These are phyloP conservation scores for Lunasporangiospora selenospora DNA, from an alignment of 192 early-diverging fungal genomes.

Conservation along the genomic window DNA sequence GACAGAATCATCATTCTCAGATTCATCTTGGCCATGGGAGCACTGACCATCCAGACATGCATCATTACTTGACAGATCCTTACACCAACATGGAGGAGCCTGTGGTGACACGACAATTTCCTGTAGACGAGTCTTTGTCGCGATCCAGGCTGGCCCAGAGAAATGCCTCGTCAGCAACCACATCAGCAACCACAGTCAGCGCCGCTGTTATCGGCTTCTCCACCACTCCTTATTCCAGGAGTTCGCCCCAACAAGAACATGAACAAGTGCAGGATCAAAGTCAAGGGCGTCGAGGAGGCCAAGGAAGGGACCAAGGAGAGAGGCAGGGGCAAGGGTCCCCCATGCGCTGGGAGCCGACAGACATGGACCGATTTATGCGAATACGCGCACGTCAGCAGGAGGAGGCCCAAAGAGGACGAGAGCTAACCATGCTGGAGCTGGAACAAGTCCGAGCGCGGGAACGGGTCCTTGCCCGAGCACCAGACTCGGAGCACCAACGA, in stretches of 20 bases:
- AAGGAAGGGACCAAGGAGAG: too few species aligned
- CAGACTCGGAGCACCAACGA: neutral
- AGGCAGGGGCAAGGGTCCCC: neutral
- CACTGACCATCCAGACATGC: neutral
- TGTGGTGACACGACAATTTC: neutral
- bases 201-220: neutral
- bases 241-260: neutral
- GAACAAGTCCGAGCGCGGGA: neutral
- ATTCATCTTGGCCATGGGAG: neutral
- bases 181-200: neutral
- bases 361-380: too few species aligned
- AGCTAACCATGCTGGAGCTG: too few species aligned
- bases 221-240: neutral
- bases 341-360: too few species aligned
- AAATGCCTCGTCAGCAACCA: neutral
- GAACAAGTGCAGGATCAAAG: neutral
- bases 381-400: too few species aligned
- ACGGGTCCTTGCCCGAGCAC: neutral
- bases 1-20: constrained; percentile 3
- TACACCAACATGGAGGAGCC: neutral
- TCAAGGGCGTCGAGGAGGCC: neutral
- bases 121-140: too few species aligned
- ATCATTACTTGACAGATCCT: neutral
- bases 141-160: too few species aligned
- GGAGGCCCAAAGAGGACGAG: too few species aligned